phyloP scores from a whole-genome alignment of 2,329 filamentous ascomycete species.

The Chaetomium olivaceum region DNA sequence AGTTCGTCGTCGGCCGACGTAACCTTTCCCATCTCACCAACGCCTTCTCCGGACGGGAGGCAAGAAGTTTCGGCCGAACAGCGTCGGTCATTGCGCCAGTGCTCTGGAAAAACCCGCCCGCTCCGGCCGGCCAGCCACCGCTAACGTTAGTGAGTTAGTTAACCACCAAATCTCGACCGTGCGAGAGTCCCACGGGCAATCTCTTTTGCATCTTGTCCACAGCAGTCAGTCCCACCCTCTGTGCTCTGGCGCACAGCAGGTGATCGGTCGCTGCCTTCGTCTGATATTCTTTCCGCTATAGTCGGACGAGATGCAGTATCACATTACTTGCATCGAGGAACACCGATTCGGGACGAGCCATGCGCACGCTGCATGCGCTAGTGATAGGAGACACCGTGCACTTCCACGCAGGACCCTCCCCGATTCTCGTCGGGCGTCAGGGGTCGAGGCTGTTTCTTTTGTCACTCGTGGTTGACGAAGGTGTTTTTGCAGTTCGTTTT shows the following conservation, averaged over 20 bases:
- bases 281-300: slow-evolving; percentile 1
- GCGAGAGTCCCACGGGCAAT: not conserved
- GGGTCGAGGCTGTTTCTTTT: not conserved
- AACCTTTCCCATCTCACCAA: not conserved
- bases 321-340: slow-evolving; percentile 11
- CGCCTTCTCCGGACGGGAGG: not conserved
- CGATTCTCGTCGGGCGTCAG: slow-evolving; percentile 9
- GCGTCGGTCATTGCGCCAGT: not conserved
- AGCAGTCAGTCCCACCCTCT: not conserved
- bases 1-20: not conserved
- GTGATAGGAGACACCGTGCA: not conserved
- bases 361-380: slow-evolving; percentile 5
- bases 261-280: not conserved
- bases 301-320: slow-evolving; percentile 9
- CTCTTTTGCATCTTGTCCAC: not conserved
- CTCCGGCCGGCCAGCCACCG: not conserved
- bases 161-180: not conserved
- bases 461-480: not conserved
- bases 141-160: not conserved
- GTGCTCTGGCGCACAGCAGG: not conserved
- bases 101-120: not conserved
- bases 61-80: slow-evolving; percentile 7
- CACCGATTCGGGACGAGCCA: slow-evolving; percentile 19
- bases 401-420: not conserved
- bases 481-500: not conserved